A percentile compares a stretch with the other conserved stretches of the same genome.
phyloP scores from a whole-genome alignment of 1,284 basidiomycete species.

The Trichosporon coremiiforme region DNA sequence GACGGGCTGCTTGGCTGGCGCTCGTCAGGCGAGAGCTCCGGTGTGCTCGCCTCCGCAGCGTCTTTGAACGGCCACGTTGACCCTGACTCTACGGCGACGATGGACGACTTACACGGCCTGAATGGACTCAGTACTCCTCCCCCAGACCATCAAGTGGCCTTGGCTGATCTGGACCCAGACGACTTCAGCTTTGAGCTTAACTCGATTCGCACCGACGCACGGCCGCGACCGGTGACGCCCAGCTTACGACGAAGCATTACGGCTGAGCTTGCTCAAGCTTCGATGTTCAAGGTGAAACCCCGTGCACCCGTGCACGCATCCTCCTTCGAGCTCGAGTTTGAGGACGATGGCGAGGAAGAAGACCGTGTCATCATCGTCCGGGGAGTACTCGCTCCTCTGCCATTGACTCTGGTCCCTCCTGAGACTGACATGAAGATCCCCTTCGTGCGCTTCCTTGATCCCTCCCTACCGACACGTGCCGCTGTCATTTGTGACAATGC shows the following conservation, averaged over 20 bases:
- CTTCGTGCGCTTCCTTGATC: conserved; percentile 35
- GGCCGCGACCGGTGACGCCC: conserved; percentile 19
- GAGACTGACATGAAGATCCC: conserved; percentile 37
- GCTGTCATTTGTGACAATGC: conserved; percentile 24
- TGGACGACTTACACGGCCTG: conserved; percentile 2
- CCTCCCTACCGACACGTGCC: conserved; percentile 19
- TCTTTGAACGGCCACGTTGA: not conserved
- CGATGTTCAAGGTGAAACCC: conserved; percentile 20
- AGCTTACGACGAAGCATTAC: conserved; percentile 20
- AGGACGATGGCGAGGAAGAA: conserved; percentile 25
- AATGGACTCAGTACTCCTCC: conserved; percentile 14
- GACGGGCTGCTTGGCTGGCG: conserved; percentile 41
- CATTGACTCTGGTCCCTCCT: conserved; percentile 36
- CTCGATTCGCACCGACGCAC: conserved; percentile 18
- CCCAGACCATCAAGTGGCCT: conserved; percentile 6
- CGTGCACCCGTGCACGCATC: conserved; percentile 24
- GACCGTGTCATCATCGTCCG: conserved; percentile 27
- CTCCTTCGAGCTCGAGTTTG: conserved; percentile 39
- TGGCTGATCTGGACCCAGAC: conserved; percentile 29
- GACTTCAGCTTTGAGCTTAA: conserved; percentile 51
- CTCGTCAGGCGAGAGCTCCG: conserved; percentile 24
- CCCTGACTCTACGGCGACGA: not conserved
- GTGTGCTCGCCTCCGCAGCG: not conserved
- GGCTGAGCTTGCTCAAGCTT: conserved; percentile 13
- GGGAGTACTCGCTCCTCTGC: conserved; percentile 39